These are phyloP conservation scores for Fusarium sp. DNA, from an alignment of 2,329 filamentous ascomycete genomes.

Conservation along the genomic window DNA sequence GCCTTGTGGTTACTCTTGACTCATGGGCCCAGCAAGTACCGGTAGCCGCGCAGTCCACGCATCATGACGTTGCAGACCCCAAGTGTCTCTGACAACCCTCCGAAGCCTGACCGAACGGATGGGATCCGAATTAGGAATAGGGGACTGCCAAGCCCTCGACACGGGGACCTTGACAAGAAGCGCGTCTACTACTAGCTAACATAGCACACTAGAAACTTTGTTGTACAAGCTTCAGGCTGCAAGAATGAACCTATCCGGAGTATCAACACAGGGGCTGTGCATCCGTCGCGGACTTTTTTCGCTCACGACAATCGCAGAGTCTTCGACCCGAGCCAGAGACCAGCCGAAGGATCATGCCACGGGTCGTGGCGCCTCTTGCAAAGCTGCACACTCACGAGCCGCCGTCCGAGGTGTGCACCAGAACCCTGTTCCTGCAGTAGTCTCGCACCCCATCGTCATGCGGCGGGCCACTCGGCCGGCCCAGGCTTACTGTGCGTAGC, in stretches of 20 bases:
- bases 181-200: neutral
- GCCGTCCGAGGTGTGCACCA: slow-evolving; percentile 26
- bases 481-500: slow-evolving; percentile 25
- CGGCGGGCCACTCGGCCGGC: slow-evolving; percentile 34
- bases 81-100: neutral
- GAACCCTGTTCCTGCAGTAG: slow-evolving; percentile 48
- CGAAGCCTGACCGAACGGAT: slow-evolving; percentile 10
- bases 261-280: neutral
- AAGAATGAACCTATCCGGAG: neutral
- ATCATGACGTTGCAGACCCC: slow-evolving; percentile 14
- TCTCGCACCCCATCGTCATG: slow-evolving; percentile 43
- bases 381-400: slow-evolving; percentile 24
- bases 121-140: slow-evolving; percentile 25
- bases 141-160: slow-evolving; percentile 27
- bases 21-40: slow-evolving; percentile 12
- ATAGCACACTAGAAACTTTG: neutral
- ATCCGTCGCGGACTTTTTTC: neutral
- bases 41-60: slow-evolving; percentile 1
- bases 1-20: slow-evolving; percentile 6
- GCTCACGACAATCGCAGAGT: neutral
- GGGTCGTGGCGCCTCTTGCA: slow-evolving; percentile 17
- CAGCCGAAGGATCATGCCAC: slow-evolving; percentile 36
- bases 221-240: slow-evolving; percentile 11
- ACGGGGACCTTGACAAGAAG: slow-evolving; percentile 5
- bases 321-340: slow-evolving; percentile 14